Evolutionary conservation across 306 rosid species (phyloP), one percentile per base, ranked within the genome.

Genomic region (Neltuma alba): DNA sequence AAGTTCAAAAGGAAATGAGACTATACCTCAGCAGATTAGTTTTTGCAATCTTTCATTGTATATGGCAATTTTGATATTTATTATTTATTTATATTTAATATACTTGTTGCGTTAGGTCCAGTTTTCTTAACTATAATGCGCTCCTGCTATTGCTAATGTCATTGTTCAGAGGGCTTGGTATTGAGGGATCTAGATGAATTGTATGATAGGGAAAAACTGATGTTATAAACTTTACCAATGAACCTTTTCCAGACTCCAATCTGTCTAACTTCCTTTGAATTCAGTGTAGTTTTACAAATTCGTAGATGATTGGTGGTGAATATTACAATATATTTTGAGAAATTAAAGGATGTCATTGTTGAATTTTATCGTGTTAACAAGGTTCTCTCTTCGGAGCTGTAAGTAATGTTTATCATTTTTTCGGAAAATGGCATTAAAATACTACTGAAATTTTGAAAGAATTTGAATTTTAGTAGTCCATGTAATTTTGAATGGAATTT

Each of bases 1-100:
- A 91, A 85, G 70, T 73, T 82, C 25, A 88, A 71, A 82, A 86
- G 75, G 76, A 81, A 74, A 80, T 85, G 84, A 88, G 57, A 27
- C 34, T 45, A 12, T 52, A 14, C 41, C 55, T 31, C 45, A 8
- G 54, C 64, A n/a, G 9, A 55, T 60, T 70, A 41, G 10, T 20
- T 5, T 28, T 38, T 40, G 58, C 2, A 58, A 52, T 23, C 65
- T 10, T 67, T 15, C 1, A 21, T 23, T 72, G 83, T 71, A 55
- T 36, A 25, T 34, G 72, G 73, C 73, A 72, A 47, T 71, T 71
- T 79, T 79, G 83, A 18, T 42, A n/a, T 28, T 55, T 38, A 37
- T 25, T 6, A 37, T 37, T 5, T 37, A 37, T 70, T 20, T 7
- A 52, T 47, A 47, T 47, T 47, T 47, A 23, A 36, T 65, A 65